Conservation (phyloP, 345 rosid genomes). For the Firmiana major region DNA sequence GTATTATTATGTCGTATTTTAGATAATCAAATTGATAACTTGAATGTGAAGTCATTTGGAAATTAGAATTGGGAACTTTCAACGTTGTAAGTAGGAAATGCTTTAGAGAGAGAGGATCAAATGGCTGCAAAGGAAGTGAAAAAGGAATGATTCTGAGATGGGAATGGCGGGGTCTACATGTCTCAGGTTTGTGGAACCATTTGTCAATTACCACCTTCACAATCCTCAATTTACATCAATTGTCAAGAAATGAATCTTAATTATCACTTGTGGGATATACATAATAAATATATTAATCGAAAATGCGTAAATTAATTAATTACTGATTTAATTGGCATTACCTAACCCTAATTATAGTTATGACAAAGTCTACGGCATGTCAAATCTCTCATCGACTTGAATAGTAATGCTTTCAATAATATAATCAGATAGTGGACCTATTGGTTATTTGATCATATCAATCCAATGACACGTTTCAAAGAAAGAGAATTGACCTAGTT, state of each 20-base stretch:
- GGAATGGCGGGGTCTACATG: conserved; percentile 37
- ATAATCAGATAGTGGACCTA: not conserved
- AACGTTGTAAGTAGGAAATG: not conserved
- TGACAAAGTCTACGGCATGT: conserved; percentile 4
- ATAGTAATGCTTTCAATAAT: not conserved
- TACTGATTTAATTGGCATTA: not conserved
- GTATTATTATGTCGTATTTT: too few relatives aligned
- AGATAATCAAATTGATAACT: too few relatives aligned
- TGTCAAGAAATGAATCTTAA: not conserved
- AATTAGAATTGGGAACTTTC: not conserved
- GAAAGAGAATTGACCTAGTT: not conserved
- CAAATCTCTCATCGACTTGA: not conserved
- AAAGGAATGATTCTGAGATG: not conserved
- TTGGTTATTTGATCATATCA: not conserved
- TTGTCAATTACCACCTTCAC: conserved; percentile 26
- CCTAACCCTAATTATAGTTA: not conserved
- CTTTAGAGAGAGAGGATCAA: not conserved
- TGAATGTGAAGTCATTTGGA: not conserved
- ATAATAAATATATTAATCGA: not conserved
- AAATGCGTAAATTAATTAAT: not conserved
- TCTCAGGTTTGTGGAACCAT: conserved; percentile 25
- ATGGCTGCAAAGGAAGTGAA: not conserved
- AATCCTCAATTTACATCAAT: not conserved
- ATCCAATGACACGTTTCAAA: not conserved
- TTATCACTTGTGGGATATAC: not conserved